Base-by-base conservation (phyloP, 2,329 filamentous ascomycete genomes). In the Coniella vitis region DNA sequence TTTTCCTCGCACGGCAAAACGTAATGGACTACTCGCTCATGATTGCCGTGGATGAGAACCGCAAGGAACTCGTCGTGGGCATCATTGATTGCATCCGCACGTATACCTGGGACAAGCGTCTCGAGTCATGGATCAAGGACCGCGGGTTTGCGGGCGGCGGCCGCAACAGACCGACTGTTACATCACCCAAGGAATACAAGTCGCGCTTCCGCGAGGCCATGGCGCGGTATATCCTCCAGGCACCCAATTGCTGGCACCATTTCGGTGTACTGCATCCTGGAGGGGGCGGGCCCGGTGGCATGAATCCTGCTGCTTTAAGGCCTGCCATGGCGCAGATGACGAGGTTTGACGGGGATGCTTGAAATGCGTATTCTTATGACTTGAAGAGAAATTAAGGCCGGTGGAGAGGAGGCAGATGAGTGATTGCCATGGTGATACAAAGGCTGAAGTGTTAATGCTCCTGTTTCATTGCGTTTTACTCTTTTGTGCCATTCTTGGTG, bases 41-140 rank as follows among this genome's bases (percentile, higher is more conserved):
- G 93, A 90, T 96, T 47, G 94, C 91, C 1, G 94, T 98, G 38
- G 91, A 98, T 60, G 93, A 96, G 64, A 76, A 77, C 34, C 80
- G 83, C 55, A 90, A 91, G 60, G 91, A 98, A 68, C 79, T 98
- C 13, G 89, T 97, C 13, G 90, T 98, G 2, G 93, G 93, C 4
- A 97, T 98, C 60, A 97, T 98, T 56, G 91, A 98, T 65, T 97
- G 93, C 65, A 97, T 98, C 57, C 83, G 93, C 48, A 98, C 93
- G 0, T 98, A 97, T 64, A 98, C 93, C 0, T 98, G 93, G 90
- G 93, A 98, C 72, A 98, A 98, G 75, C 96, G 96, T 64, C 79
- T 98, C n/a, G 93, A 98, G 70, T 93, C 86, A 47, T 98, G 93
- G 93, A 96, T 98, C 76, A 98, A 98, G 68, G 90, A 97, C 62